Base-by-base conservation (phyloP, 441 rosid genomes). In the Populus hybrid region DNA sequence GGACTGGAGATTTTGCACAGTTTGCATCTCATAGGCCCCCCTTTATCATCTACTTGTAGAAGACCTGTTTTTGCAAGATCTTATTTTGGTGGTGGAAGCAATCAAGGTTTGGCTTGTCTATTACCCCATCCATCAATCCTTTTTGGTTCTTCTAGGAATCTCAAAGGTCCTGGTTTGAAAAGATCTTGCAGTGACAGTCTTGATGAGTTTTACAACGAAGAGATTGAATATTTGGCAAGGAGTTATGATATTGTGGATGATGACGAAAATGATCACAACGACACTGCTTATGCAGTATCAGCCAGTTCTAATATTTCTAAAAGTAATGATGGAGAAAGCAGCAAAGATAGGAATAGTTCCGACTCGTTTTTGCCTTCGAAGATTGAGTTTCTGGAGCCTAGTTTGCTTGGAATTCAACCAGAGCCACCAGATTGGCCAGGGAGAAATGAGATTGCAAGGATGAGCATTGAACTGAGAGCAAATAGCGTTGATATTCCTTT, bases 381-480 rank as follows among this genome's bases (percentile, higher is more conserved):
- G 70, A 71, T 87, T 12, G 90, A 90, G 72, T 83, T 86, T 74
- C 85, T 86, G 21, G 90, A 86, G 38, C 87, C 87, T 1, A 64
- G 63, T 32, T 32, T 73, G 74, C 84, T 87, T 1, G 89, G 89
- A 50, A 84, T 88, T 73, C 59, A 46, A 34, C 85, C 83, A 0
- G 82, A 84, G 76, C 89, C 87, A 14, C 89, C 88, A 26, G 84
- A 87, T 20, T 91, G 97, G 95, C 84, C 87, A 1, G 95, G 79
- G 85, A 86, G 88, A 53, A 86, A 80, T 14, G 84, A 86, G 82
- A 78, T 86, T 70, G 80, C 59, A 40, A 78, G 80, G 77, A 77
- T 87, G 40, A 79, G 84, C 74, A 87, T 94, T 24, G 90, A 89
- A 50, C 32, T 80, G 50, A 92, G 84, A 66, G 95, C 95, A 0